Base-by-base conservation (phyloP, 1,139 yeast genomes). In the Candida buenavistaensis region DNA sequence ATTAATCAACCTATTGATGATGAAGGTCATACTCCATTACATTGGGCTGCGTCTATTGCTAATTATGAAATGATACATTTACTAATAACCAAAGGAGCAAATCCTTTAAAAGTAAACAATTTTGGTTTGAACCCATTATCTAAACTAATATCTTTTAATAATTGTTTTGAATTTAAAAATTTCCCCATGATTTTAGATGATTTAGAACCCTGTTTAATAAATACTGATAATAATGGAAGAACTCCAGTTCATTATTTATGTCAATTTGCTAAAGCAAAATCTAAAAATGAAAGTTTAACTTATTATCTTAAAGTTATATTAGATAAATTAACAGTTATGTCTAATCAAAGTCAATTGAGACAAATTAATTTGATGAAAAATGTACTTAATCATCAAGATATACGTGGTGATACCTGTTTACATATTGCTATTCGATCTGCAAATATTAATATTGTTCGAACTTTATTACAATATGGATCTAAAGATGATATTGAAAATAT, bases 1-100 rank as follows among this genome's bases (percentile, higher is more conserved):
- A 80, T 89, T 44, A 87, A 90, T 59, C 90, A 80, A 44, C 79
- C 90, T 5, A 87, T 92, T 29, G 98, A 92, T 52, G 95, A 87
- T 47, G 97, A 92, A 58, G 97, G 97, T 1, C 97, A 92, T 51
- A 86, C 97, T 0, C 89, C 97, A 1, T 73, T 92, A 45, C 97
- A 92, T 57, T 92, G 98, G 98, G 96, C 97, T 0, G 80, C 95
- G 8, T 89, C 97, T 0, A 83, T 92, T 70, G 97, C 96, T 6
- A 82, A 85, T 47, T 63, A 80, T 36, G 77, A 77, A 28, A 73
- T 90, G 55, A 78, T 89, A 34, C 86, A 82, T 46, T 64, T 87
- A 14, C 61, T 92, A 16, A 57, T 89, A 14, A 63, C 77, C 32
- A 76, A 80, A 44, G 89, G 92, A 6, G 95, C 96, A 2, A 83